Evolutionary conservation across 495 filamentous ascomycete species (phyloP), one percentile per base, ranked within the genome.

Genomic region (Parmelia sp.): DNA sequence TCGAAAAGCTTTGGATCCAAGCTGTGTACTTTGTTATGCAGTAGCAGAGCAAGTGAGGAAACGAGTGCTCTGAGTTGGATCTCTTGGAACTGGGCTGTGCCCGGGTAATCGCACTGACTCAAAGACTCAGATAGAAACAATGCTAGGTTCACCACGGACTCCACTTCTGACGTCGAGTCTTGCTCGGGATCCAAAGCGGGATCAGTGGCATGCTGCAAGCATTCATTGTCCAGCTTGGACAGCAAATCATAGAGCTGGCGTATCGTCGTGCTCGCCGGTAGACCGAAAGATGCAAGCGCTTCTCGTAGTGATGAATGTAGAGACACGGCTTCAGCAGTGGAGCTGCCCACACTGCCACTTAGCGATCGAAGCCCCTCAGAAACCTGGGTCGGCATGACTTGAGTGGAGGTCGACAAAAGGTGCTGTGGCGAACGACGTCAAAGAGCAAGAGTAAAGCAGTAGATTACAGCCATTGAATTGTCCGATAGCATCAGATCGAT

Each of bases 1-100:
- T 63, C 49, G 23, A 57, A 60, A 5, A 39, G 25, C 2, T 40
- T 33, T 9, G 47, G 11, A 27, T 53, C 19, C n/a, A 69, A 47
- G 11, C 56, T 27, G 21, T 58, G 44, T 2, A 69, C 56, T 15
- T 53, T 58, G 6, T 23, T 56, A 37, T 62, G 57, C 4, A 65
- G 61, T 3, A 69, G 36, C 0, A 69, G 51, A 0, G 68, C 68
- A 8, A 69, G 57, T 0, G 68, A 31, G 17, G 65, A 56, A 3
- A 69, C 25, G 14, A 69, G n/a, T 14, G 68, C 58, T 1, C 68
- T 56, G 4, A 69, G 42, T 40, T 69, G 65, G 11, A 57, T 12
- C 14, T 64, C 42, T 11, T 57, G 51, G 23, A 67, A 69, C 0
- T 21, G 2, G 21, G 27, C 56, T 9, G 51, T 64, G 2, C 44